Percentiles rank a stretch among this genome's conserved stretches.
Conservation (phyloP, 257 asterid genomes). For the Voacanga thouarsii region DNA sequence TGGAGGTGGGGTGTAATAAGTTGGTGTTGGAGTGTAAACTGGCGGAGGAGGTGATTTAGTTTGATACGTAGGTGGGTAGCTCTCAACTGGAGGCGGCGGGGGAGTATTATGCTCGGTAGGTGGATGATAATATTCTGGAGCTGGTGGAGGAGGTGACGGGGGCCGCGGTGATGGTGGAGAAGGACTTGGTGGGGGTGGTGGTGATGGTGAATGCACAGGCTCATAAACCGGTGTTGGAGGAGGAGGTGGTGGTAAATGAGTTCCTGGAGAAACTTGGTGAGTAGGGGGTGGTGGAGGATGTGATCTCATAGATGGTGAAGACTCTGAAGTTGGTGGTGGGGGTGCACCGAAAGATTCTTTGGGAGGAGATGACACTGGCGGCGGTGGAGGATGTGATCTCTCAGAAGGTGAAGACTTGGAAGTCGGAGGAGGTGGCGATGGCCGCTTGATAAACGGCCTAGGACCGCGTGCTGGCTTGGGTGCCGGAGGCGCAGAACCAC, state of each 20-base stretch:
- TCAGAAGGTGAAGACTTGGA: conserved; percentile 17
- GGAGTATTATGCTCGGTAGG: conserved; percentile 15
- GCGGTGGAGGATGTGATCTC: conserved; percentile 38
- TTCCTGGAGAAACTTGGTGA: conserved; percentile 1
- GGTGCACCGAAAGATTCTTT: conserved; percentile 16
- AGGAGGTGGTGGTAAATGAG: conserved; percentile 17
- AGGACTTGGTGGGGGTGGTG: conserved; percentile 27
- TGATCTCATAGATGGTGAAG: conserved; percentile 29
- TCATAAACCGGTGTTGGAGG: conserved; percentile 16
- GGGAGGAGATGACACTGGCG: neutral
- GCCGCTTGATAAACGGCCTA: neutral
- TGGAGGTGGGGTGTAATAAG: conserved; percentile 20
- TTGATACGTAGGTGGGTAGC: conserved; percentile 16
- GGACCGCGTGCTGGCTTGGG: conserved; percentile 16
- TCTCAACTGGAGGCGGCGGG: conserved; percentile 24
- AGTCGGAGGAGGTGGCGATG: conserved; percentile 21
- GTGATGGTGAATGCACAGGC: conserved; percentile 23
- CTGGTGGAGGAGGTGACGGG: conserved; percentile 21
- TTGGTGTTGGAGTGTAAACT: conserved; percentile 19
- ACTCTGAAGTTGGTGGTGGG: conserved; percentile 50
- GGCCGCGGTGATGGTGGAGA: conserved; percentile 11
- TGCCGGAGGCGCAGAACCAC: conserved; percentile 18
- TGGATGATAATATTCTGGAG: conserved; percentile 11
- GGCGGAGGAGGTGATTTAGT: conserved; percentile 19
- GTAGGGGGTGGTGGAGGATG: conserved; percentile 47